phyloP scores from a whole-genome alignment of 371 early-diverging fungal genomes.

The Lichtheimia ramosa region DNA sequence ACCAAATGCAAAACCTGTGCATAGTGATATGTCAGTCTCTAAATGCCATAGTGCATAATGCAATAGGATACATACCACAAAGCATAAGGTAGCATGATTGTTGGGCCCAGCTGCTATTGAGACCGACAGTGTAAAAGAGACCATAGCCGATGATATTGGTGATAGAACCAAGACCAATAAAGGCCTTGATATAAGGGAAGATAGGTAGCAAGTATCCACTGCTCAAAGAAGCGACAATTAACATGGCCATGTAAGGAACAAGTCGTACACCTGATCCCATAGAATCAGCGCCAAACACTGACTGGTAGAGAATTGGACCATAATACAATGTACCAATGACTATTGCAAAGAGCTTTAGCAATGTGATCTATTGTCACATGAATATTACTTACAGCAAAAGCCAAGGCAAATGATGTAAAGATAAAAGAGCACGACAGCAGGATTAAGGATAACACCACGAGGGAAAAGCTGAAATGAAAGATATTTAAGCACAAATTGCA shows the following conservation, averaged over 20 bases:
- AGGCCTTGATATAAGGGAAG: conserved; percentile 34
- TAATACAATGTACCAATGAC: conserved; percentile 72
- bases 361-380: background rate
- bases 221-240: conserved; percentile 40
- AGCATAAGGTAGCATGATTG: conserved; percentile 42
- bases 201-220: conserved; percentile 22
- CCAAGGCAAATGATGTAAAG: conserved; percentile 60
- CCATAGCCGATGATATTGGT: conserved; percentile 42
- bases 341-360: background rate
- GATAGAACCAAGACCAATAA: conserved; percentile 26
- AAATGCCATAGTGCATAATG: too few species aligned
- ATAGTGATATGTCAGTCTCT: background rate
- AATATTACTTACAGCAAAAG: conserved; percentile 42
- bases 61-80: conserved; percentile 15
- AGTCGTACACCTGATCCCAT: conserved; percentile 46
- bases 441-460: conserved; percentile 12
- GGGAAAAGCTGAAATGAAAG: conserved; percentile 10
- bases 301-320: conserved; percentile 61
- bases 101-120: conserved; percentile 31
- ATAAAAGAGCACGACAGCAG: conserved; percentile 9
- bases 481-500: background rate
- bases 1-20: conserved; percentile 56
- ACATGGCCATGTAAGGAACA: conserved; percentile 42
- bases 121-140: conserved; percentile 40
- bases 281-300: conserved; percentile 42